Percentiles rank a stretch among this genome's conserved stretches.
phyloP scores from a whole-genome alignment of 2,329 filamentous ascomycete species.

The Mariannaea sp. region DNA sequence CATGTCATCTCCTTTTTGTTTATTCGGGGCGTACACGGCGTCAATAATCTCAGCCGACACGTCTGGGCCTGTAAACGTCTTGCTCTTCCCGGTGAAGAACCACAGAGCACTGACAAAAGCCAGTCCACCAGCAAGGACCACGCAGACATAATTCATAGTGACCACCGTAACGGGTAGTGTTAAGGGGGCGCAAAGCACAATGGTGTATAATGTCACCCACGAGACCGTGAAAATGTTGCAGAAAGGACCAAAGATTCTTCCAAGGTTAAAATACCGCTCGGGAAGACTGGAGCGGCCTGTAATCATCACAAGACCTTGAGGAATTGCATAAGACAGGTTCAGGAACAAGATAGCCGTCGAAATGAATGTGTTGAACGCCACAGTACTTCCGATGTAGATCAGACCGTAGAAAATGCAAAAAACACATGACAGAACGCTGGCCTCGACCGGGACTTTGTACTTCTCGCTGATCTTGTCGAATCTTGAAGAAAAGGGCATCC shows the following conservation, averaged over 20 bases:
- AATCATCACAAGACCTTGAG: background rate
- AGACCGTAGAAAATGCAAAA: background rate
- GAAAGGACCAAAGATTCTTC: background rate
- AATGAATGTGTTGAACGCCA: background rate
- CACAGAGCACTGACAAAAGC: background rate
- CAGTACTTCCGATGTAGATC: background rate
- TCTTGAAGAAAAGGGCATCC: background rate
- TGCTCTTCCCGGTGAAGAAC: background rate
- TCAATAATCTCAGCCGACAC: background rate
- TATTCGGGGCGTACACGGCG: background rate
- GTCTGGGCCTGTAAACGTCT: background rate
- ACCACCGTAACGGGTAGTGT: background rate
- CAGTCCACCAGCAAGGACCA: background rate
- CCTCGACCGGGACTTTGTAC: background rate
- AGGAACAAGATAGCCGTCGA: background rate
- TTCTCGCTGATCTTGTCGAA: background rate
- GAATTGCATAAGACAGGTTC: background rate
- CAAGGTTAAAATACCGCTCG: background rate
- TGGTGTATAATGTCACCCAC: background rate
- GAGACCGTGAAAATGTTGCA: background rate
- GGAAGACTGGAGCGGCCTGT: background rate
- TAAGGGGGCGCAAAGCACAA: background rate
- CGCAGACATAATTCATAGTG: background rate
- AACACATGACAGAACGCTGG: background rate
- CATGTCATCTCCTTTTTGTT: too few relatives aligned